Evolutionary conservation across 2,329 filamentous ascomycete species (phyloP).

Genomic region (Xylariaceae sp.): DNA sequence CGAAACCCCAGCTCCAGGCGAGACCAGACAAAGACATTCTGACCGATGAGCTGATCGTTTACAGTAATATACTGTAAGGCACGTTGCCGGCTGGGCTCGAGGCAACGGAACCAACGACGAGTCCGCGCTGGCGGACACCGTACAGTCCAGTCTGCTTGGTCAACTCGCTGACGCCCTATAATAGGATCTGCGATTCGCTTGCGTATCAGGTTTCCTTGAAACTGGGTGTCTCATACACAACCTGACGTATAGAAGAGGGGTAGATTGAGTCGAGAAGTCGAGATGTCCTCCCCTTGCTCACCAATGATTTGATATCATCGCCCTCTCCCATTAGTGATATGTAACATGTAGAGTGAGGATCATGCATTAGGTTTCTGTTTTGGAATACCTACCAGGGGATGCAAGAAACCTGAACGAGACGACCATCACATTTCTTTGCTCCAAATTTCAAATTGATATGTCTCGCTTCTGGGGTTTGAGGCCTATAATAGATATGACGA

Average conservation of each 20-base stretch:
- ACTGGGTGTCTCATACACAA: not conserved
- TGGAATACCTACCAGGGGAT: not conserved
- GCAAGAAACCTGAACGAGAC: conserved; percentile 4
- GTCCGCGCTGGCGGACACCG: conserved; percentile 15
- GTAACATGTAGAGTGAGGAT: conserved; percentile 10
- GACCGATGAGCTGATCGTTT: not conserved
- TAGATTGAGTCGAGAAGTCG: not conserved
- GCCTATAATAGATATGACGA: not conserved
- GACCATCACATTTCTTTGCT: not conserved
- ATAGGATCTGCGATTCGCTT: conserved; percentile 17
- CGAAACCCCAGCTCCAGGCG: conserved; percentile 11
- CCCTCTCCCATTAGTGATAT: not conserved
- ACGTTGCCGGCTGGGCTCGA: conserved; percentile 11
- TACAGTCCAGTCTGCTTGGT: conserved; percentile 14
- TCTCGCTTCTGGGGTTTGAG: not conserved
- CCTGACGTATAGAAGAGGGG: not conserved
- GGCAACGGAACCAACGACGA: not conserved
- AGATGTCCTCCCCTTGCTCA: conserved; percentile 5
- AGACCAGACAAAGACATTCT: conserved; percentile 3
- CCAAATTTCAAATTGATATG: not conserved
- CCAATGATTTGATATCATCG: conserved; percentile 15
- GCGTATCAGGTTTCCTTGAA: conserved; percentile 3
- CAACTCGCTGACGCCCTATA: conserved; percentile 16
- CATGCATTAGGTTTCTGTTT: conserved; percentile 13
- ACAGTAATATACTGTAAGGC: conserved; percentile 15